phyloP scores from a whole-genome alignment of 2,329 filamentous ascomycete species.

The Alternaria longipes region DNA sequence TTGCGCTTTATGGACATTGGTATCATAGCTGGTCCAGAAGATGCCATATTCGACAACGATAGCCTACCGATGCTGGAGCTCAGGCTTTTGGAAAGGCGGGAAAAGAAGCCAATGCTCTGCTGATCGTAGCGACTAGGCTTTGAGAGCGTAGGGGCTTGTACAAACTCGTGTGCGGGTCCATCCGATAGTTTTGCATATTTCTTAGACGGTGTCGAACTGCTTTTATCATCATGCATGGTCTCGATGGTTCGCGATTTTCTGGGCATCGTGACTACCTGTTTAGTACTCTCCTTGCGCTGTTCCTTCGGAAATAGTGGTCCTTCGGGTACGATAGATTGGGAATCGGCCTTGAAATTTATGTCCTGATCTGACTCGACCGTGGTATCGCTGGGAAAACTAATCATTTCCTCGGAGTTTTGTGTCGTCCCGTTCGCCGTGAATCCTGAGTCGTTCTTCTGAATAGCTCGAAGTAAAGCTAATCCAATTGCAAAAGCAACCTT shows the following conservation, averaged over 20 bases:
- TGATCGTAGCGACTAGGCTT: neutral
- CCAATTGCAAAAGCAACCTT: conserved; percentile 74
- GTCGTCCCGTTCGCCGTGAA: neutral
- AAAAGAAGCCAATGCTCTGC: neutral
- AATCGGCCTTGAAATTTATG: too few relatives aligned
- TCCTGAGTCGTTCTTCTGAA: conserved; percentile 6
- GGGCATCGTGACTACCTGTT: neutral
- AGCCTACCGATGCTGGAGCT: neutral
- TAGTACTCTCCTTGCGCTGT: neutral
- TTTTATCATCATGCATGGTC: neutral
- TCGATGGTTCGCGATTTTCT: neutral
- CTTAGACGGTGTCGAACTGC: too few relatives aligned
- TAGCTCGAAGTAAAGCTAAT: conserved; percentile 57
- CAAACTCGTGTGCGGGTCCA: too few relatives aligned
- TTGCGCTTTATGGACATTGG: neutral
- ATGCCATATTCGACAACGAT: neutral
- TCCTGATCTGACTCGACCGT: too few relatives aligned
- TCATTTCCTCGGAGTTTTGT: neutral
- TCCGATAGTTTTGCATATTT: neutral
- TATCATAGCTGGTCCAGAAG: neutral
- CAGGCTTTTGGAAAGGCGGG: neutral
- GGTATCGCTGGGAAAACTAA: neutral
- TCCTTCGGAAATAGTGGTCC: neutral
- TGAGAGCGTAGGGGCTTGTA: neutral
- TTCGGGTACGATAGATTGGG: neutral